These are phyloP conservation scores for Eutypa lata DNA, from an alignment of 2,329 filamentous ascomycete species.

Conservation along the genomic window DNA sequence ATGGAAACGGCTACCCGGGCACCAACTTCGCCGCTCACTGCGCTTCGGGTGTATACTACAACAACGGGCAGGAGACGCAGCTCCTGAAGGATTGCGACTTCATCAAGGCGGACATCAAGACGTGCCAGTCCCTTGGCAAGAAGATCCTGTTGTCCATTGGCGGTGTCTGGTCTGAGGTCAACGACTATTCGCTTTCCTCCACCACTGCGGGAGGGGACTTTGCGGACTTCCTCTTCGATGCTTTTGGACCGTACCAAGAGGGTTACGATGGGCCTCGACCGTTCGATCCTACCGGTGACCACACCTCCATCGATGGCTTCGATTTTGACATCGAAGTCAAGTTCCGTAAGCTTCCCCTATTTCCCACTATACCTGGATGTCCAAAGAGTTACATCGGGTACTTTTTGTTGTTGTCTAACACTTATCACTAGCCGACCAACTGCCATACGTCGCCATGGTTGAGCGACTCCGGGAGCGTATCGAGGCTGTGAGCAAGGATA, in stretches of 20 bases:
- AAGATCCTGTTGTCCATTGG: constrained; percentile 64
- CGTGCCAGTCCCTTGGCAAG: constrained; percentile 57
- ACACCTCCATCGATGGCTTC: constrained; percentile 19
- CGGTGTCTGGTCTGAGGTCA: constrained; percentile 36
- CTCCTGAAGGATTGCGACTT: constrained; percentile 31
- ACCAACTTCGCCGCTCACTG: constrained; percentile 39
- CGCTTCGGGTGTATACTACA: constrained; percentile 26
- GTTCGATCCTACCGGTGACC: constrained; percentile 13
- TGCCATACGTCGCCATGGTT: constrained; percentile 17
- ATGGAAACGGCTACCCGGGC: constrained; percentile 32
- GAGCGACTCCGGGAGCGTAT: constrained; percentile 21
- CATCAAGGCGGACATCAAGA: constrained; percentile 31
- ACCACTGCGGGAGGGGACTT: constrained; percentile 28
- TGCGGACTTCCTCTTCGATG: constrained; percentile 34
- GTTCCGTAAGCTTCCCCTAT: constrained; percentile 15
- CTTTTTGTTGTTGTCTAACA: constrained; percentile 3
- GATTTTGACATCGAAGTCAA: constrained; percentile 24
- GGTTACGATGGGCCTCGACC: constrained; percentile 17
- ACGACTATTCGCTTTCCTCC: constrained; percentile 33
- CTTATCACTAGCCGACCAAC: constrained; percentile 12
- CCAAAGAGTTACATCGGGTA: no score
- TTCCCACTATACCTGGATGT: no score
- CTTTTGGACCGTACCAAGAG: constrained; percentile 33
- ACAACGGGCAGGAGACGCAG: constrained; percentile 22
- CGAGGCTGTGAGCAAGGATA: constrained; percentile 10